Evolutionary conservation across 192 early-diverging fungal genomes (phyloP).

Genomic region (Umbelopsis sp.): DNA sequence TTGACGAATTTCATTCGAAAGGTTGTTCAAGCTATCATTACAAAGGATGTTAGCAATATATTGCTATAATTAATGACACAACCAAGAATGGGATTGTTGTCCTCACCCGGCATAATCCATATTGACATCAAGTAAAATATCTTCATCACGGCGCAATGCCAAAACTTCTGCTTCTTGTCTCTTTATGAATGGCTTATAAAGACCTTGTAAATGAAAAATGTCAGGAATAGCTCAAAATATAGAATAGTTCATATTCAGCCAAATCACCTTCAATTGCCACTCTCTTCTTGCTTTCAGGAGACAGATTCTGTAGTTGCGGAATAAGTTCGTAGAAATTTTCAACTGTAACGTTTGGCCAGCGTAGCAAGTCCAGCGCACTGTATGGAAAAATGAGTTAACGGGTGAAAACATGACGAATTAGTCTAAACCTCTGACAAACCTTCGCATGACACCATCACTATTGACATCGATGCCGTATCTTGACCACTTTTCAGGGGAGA

Average conservation of each 20-base stretch:
- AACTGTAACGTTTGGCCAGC: conserved; percentile 46
- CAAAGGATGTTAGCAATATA: not conserved
- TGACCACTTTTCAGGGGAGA: conserved; percentile 59
- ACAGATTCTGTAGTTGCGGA: conserved; percentile 54
- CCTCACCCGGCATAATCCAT: conserved; percentile 65
- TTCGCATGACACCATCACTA: conserved; percentile 12
- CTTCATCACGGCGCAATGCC: conserved; percentile 68
- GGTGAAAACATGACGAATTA: not conserved
- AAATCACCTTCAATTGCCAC: conserved; percentile 58
- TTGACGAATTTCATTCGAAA: conserved; percentile 59
- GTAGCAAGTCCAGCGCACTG: conserved; percentile 56
- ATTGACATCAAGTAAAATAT: conserved; percentile 58
- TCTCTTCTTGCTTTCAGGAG: conserved; percentile 51
- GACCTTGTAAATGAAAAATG: conserved; percentile 27
- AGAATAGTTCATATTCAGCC: not conserved
- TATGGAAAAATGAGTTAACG: not conserved
- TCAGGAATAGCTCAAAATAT: no score
- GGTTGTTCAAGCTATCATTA: conserved; percentile 44
- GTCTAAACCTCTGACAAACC: conserved; percentile 19
- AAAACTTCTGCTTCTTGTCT: conserved; percentile 64
- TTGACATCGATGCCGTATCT: conserved; percentile 33
- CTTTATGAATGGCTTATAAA: conserved; percentile 68
- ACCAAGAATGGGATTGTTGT: not conserved
- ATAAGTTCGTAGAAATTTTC: conserved; percentile 52
- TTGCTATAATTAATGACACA: not conserved